Percentiles rank a stretch among this genome's conserved stretches.
Conservation (phyloP, 768 basidiomycete genomes). For the Suillus lakei region DNA sequence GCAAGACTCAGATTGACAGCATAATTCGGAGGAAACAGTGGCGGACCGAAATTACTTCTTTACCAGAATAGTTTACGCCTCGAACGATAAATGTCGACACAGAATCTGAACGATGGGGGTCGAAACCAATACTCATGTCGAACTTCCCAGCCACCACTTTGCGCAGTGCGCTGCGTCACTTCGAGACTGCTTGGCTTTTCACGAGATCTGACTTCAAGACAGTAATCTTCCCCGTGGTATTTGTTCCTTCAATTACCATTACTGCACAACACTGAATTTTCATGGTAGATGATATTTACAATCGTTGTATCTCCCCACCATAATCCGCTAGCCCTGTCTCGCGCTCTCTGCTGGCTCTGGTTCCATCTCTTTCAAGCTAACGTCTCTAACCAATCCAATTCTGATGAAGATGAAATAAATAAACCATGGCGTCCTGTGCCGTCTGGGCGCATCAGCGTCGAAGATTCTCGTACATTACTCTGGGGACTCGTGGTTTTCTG, state of each 20-base stretch:
- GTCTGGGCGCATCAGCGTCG: too few relatives aligned
- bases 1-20: too few relatives aligned
- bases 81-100: too few relatives aligned
- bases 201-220: constrained; percentile 41
- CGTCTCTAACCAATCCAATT: constrained; percentile 39
- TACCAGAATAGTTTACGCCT: too few relatives aligned
- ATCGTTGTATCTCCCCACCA: constrained; percentile 12
- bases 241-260: not conserved
- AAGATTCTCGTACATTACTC: too few relatives aligned
- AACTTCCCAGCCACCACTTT: too few relatives aligned
- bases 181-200: constrained; percentile 37
- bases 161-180: constrained; percentile 10
- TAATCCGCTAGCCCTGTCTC: not conserved
- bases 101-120: too few relatives aligned
- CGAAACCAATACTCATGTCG: not conserved
- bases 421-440: constrained; percentile 25
- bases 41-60: too few relatives aligned
- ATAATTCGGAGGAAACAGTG: too few relatives aligned
- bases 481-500: too few relatives aligned
- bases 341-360: constrained; percentile 32
- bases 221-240: constrained; percentile 40
- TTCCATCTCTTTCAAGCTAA: constrained; percentile 38
- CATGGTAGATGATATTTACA: constrained; percentile 18
- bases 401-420: constrained; percentile 40
- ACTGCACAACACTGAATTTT: not conserved